Conservation (phyloP, 768 basidiomycete species). For the Exsudoporus frostii region DNA sequence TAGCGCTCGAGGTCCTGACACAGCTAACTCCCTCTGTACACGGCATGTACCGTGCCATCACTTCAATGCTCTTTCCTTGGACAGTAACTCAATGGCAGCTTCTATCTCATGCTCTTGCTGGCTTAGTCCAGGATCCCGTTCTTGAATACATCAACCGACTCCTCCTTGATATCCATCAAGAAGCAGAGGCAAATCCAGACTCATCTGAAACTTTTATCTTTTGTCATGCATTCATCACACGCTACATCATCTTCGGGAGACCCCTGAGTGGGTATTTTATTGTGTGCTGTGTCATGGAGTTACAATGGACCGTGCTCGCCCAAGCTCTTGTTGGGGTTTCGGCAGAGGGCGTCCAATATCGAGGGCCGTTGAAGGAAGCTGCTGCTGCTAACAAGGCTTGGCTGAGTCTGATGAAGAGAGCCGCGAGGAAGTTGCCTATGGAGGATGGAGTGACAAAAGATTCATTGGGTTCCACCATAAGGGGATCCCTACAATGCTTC, state of each 20-base stretch:
- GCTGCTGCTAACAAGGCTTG: constrained; percentile 84
- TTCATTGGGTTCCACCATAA: constrained; percentile 47
- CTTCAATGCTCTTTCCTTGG: constrained; percentile 76
- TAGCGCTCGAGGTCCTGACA: constrained; percentile 70
- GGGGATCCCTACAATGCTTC: constrained; percentile 71
- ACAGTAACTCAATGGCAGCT: constrained; percentile 59
- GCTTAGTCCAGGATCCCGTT: constrained; percentile 60
- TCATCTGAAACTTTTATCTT: constrained; percentile 42
- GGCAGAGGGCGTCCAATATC: constrained; percentile 21
- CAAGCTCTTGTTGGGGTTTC: constrained; percentile 53
- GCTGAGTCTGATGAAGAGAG: constrained; percentile 59
- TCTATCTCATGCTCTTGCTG: constrained; percentile 50
- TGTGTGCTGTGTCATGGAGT: constrained; percentile 86
- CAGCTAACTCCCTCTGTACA: constrained; percentile 80
- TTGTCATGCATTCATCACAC: constrained; percentile 66
- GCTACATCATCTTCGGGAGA: constrained; percentile 71
- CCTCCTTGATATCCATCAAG: constrained; percentile 56
- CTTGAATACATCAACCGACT: constrained; percentile 74
- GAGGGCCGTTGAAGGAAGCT: constrained; percentile 53
- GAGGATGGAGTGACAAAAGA: constrained; percentile 37
- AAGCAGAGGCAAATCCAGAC: constrained; percentile 43
- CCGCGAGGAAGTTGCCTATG: constrained; percentile 38
- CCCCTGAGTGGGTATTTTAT: constrained; percentile 86
- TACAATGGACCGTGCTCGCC: constrained; percentile 80
- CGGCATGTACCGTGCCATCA: constrained; percentile 83